These are phyloP conservation scores for Cladosporium sphaerospermum DNA, from an alignment of 2,329 filamentous ascomycete genomes.

Conservation along the genomic window DNA sequence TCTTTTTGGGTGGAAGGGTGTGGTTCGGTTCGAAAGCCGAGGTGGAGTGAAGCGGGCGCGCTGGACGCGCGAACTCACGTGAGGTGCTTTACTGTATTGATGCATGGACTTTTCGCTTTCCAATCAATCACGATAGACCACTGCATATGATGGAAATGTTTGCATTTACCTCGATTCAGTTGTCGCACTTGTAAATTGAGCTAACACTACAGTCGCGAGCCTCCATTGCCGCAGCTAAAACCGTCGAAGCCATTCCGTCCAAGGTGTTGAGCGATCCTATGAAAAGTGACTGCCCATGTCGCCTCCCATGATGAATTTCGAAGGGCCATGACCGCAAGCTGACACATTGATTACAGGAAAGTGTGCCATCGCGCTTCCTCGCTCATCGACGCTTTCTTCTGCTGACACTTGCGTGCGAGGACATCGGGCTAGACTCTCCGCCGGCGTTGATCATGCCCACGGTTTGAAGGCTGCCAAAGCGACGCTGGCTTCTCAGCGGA, in stretches of 20 bases:
- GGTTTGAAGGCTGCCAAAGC: background rate
- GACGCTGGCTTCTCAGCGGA: background rate
- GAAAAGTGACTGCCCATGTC: no score
- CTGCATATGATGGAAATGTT: background rate
- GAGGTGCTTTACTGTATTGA: background rate
- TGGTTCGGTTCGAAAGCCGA: background rate
- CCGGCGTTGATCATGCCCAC: background rate
- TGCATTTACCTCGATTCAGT: background rate
- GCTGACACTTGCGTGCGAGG: background rate
- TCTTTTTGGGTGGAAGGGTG: background rate
- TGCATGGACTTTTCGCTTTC: background rate
- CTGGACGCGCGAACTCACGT: background rate
- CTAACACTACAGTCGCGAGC: no score
- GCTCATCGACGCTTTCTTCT: background rate
- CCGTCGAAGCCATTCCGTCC: no score
- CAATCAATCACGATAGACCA: no score
- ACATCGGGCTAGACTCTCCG: constrained; percentile 1
- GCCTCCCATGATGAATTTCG: no score
- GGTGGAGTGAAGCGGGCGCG: background rate
- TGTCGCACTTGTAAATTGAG: no score
- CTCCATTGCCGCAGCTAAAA: no score
- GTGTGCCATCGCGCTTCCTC: no score
- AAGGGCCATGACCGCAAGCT: no score
- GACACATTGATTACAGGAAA: no score
- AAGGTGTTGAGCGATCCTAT: no score